phyloP scores from a whole-genome alignment of 345 rosid species.

The Syzygium oleosum region DNA sequence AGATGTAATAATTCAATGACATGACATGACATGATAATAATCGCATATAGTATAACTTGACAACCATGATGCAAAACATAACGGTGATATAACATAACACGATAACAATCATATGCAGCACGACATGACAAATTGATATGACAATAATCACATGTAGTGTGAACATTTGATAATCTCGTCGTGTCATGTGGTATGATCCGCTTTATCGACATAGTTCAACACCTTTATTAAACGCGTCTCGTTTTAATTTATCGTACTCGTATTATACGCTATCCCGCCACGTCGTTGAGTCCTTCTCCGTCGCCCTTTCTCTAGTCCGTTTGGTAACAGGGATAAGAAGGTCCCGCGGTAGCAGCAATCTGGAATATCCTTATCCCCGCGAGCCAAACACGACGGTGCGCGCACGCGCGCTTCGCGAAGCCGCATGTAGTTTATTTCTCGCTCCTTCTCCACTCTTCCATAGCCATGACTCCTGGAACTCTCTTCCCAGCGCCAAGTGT shows the following conservation, averaged over 20 bases:
- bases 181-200: neutral
- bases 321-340: neutral
- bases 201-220: neutral
- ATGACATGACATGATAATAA: neutral
- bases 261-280: neutral
- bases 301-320: neutral
- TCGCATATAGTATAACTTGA: rapidly evolving
- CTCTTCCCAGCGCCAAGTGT: neutral
- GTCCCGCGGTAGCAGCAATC: neutral
- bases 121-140: neutral
- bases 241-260: neutral
- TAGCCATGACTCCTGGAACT: neutral
- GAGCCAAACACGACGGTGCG: neutral
- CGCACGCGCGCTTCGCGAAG: neutral
- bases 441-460: neutral
- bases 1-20: too few relatives aligned
- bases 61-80: too few relatives aligned
- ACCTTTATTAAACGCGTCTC: neutral
- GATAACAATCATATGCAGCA: rapidly evolving
- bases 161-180: rapidly evolving
- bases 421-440: neutral
- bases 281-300: too few relatives aligned
- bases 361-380: neutral
- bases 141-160: rapidly evolving
- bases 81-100: rapidly evolving